phyloP scores from a whole-genome alignment of 2,329 filamentous ascomycete genomes.

The Sordariomycetes sp. region DNA sequence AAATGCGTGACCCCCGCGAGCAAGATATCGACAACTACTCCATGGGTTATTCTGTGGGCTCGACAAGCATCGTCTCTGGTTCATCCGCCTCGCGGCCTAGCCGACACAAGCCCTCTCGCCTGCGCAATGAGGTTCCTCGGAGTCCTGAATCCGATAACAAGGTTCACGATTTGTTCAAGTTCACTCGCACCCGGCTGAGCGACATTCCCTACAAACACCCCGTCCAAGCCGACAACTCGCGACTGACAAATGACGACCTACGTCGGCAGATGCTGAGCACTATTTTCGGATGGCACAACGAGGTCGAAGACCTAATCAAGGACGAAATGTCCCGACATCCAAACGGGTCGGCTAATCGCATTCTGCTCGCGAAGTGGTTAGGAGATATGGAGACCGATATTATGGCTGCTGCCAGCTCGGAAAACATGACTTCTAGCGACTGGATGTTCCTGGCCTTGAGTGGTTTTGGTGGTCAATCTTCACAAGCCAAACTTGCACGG shows the following conservation, averaged over 20 bases:
- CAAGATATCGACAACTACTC: constrained; percentile 46
- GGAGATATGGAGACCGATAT: constrained; percentile 76
- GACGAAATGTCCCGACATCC: constrained; percentile 76
- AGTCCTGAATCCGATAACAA: constrained; percentile 62
- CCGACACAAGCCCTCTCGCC: constrained; percentile 50
- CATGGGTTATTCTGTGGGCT: constrained; percentile 26
- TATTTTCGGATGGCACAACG: constrained; percentile 90
- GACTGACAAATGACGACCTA: constrained; percentile 68
- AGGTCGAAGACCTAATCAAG: constrained; percentile 69
- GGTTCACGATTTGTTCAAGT: constrained; percentile 76
- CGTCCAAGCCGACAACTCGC: constrained; percentile 44
- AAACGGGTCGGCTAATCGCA: constrained; percentile 63
- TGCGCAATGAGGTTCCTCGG: constrained; percentile 71
- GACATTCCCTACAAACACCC: constrained; percentile 76
- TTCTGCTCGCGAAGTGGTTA: constrained; percentile 87
- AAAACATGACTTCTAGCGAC: constrained; percentile 86
- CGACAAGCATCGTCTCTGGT: constrained; percentile 30
- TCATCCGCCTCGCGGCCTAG: constrained; percentile 39
- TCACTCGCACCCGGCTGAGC: constrained; percentile 67
- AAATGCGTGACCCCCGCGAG: too few species aligned
- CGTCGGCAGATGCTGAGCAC: constrained; percentile 84
- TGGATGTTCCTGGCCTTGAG: constrained; percentile 96
- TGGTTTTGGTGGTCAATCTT: constrained; percentile 66
- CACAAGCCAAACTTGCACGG: constrained; percentile 83
- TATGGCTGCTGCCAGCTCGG: constrained; percentile 68